Evolutionary conservation across 2,329 filamentous ascomycete genomes (phyloP).

Genomic region (Colletotrichum sp.): DNA sequence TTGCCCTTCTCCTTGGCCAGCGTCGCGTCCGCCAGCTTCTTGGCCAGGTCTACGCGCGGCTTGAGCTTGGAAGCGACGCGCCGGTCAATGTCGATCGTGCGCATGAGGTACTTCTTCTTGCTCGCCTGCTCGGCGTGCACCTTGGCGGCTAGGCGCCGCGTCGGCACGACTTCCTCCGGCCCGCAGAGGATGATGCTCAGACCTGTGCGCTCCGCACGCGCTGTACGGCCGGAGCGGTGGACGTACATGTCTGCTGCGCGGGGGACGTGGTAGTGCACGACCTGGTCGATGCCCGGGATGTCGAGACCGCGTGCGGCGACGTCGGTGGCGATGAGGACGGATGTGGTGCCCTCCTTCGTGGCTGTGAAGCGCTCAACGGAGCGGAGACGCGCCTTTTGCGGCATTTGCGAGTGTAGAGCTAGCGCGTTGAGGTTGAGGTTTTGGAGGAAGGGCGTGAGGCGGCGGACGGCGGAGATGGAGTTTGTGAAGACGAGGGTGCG

Average conservation of each 20-base stretch:
- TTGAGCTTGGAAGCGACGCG: slow-evolving; percentile 79
- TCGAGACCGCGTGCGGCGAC: slow-evolving; percentile 94
- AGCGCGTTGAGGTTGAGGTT: slow-evolving; percentile 79
- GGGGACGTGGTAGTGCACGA: slow-evolving; percentile 95
- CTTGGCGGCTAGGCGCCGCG: slow-evolving; percentile 83
- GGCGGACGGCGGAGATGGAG: slow-evolving; percentile 90
- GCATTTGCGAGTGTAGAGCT: slow-evolving; percentile 91
- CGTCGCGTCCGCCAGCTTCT: slow-evolving; percentile 81
- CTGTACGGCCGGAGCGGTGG: slow-evolving; percentile 92
- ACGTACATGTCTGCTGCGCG: slow-evolving; percentile 93
- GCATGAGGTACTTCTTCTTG: slow-evolving; percentile 67
- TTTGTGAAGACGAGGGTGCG: slow-evolving; percentile 94
- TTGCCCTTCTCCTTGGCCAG: slow-evolving; percentile 88
- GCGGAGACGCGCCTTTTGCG: slow-evolving; percentile 92
- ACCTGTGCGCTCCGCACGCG: slow-evolving; percentile 79
- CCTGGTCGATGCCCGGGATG: slow-evolving; percentile 86
- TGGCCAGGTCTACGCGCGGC: slow-evolving; percentile 79
- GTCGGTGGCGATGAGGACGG: slow-evolving; percentile 89
- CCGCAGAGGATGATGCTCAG: slow-evolving; percentile 88
- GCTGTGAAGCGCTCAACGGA: slow-evolving; percentile 88
- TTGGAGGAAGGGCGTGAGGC: slow-evolving; percentile 82
- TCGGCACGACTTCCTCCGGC: slow-evolving; percentile 88
- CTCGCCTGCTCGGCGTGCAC: slow-evolving; percentile 72
- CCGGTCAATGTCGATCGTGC: slow-evolving; percentile 83
- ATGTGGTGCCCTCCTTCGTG: slow-evolving; percentile 54